Evolutionary conservation across 306 rosid genomes (phyloP).

Genomic region (Begonia loranthoides): DNA sequence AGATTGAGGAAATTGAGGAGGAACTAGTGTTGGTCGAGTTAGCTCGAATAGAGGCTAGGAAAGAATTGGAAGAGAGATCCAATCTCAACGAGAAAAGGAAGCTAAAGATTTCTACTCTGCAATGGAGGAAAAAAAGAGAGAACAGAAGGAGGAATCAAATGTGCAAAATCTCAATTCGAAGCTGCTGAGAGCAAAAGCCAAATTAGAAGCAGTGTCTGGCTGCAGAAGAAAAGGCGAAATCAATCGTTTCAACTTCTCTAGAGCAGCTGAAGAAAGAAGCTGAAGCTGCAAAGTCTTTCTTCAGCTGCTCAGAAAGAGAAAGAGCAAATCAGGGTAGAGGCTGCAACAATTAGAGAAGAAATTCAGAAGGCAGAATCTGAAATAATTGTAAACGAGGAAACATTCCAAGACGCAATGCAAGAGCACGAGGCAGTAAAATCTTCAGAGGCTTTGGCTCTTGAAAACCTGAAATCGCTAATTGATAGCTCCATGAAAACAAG

Average conservation of each 20-base stretch:
- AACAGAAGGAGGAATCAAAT: conserved; percentile 25
- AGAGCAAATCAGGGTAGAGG: conserved; percentile 27
- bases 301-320: too few relatives aligned
- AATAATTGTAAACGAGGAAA: conserved; percentile 46
- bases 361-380: conserved; percentile 38
- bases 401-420: conserved; percentile 38
- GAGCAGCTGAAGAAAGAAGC: conserved; percentile 43
- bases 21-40: conserved; percentile 76
- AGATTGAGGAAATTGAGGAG: conserved; percentile 57
- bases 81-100: conserved; percentile 38
- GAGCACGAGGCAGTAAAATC: conserved; percentile 56
- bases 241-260: conserved; percentile 38
- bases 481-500: conserved; percentile 45
- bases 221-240: conserved; percentile 51
- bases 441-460: conserved; percentile 46
- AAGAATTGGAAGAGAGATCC: conserved; percentile 49
- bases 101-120: conserved; percentile 23
- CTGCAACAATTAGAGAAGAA: conserved; percentile 26
- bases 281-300: conserved; percentile 36
- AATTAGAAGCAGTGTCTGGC: conserved; percentile 52
- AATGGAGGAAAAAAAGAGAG: conserved; percentile 40
- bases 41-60: conserved; percentile 77
- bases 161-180: conserved; percentile 47
- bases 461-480: conserved; percentile 37
- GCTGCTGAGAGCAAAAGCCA: conserved; percentile 61